Conservation (phyloP, 2,329 filamentous ascomycete species). For the Colletotrichum sojae region DNA sequence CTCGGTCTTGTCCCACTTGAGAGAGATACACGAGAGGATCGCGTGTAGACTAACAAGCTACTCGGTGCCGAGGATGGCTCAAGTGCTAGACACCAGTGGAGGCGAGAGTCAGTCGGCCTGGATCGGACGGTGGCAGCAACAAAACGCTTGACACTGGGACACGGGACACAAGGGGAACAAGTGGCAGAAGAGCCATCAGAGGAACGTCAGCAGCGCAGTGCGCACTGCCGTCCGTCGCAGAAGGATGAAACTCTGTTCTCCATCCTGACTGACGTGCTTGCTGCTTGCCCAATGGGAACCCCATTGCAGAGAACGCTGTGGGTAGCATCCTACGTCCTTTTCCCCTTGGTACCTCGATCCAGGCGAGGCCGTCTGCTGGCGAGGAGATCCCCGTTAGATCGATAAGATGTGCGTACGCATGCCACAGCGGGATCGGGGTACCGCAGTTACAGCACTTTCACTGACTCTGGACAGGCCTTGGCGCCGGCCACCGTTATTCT, state of each 20-base stretch:
- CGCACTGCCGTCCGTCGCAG: background rate
- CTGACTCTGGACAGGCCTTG: conserved; percentile 7
- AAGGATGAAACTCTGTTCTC: conserved; percentile 18
- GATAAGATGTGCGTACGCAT: conserved; percentile 10
- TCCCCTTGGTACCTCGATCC: background rate
- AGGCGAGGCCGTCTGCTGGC: conserved; percentile 1
- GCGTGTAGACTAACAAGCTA: too few relatives aligned
- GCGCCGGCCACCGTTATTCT: conserved; percentile 19
- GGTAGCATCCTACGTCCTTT: background rate
- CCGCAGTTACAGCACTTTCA: background rate
- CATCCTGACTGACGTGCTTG: conserved; percentile 16
- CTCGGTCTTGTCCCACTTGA: conserved; percentile 10
- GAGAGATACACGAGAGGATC: background rate
- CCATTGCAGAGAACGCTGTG: conserved; percentile 17
- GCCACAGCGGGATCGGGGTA: background rate
- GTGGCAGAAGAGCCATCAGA: background rate
- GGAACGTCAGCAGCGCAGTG: conserved; percentile 1
- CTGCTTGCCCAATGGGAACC: conserved; percentile 11
- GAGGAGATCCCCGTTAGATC: conserved; percentile 32
- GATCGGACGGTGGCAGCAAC: background rate
- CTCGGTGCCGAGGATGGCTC: too few relatives aligned
- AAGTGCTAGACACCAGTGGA: background rate
- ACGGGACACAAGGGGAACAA: background rate
- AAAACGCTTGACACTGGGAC: background rate
- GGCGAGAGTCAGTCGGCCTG: background rate